Base-by-base conservation (phyloP, 1,284 basidiomycete species). In the Trichosporon asahii region DNA sequence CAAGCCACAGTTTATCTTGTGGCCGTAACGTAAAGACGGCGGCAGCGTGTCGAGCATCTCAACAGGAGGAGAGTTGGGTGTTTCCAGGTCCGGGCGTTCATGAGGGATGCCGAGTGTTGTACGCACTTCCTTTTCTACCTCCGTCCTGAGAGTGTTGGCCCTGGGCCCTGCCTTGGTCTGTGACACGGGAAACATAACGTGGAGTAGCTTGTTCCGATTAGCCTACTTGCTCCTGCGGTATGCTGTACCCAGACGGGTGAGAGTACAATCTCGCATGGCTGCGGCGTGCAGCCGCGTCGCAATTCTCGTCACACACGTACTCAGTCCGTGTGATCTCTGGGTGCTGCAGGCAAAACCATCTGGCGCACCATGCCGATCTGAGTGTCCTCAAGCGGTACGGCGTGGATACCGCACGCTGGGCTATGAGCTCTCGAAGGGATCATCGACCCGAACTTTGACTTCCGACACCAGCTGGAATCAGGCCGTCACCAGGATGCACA, bases 111-210 rank as follows among this genome's bases (percentile, higher is more conserved):
- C 53, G 57, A 33, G 4, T n/a, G 57, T 18, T 9, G 57, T 61
- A 61, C 57, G 57, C 18, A 31, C 27, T 18, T n/a, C 53, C 27
- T 61, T 31, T 33, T 8, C 18, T 31, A n/a, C 9, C 6, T 8
- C 12, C 7, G 29, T 15, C 55, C 55, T 27, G 55, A n/a, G 8
- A 31, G 15, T 15, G 18, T 33, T 12, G 29, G n/a, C 57, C 18
- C 57, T 31, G 29, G 27, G 57, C 14, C 7, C 27, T 31, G 57
- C 57, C 14, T n/a, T n/a, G 5, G 57, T 11, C 57, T 61, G 57
- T 61, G 57, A 61, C 57, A 61, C 57, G 57, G 57, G 57, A 31
- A 33, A 61, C 27, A 61, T 61, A 31, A 61, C 57, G 57, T 61
- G 29, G 57, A 31, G 57, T 31, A 61, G 57, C 57, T 61, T 61